Conservation (phyloP, 2,329 filamentous ascomycete species). For the Aspergillus arachidicola region DNA sequence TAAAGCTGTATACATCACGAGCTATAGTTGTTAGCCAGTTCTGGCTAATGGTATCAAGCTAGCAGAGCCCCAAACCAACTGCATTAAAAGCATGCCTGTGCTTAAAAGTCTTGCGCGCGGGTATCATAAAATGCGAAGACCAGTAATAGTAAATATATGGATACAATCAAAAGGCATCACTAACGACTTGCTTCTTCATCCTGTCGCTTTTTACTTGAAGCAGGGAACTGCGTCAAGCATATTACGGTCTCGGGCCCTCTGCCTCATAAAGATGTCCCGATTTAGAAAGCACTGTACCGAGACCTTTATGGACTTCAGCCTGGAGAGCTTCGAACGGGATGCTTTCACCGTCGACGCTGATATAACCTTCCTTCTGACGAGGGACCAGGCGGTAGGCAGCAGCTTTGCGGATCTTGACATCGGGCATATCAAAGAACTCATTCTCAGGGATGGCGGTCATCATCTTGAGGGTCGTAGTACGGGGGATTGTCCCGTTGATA, state of each 20-base stretch:
- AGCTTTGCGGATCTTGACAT: constrained; percentile 81
- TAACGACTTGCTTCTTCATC: neutral
- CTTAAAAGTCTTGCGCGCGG: constrained; percentile 28
- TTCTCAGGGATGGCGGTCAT: constrained; percentile 72
- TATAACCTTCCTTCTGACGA: constrained; percentile 72
- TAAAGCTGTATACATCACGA: neutral
- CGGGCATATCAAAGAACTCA: constrained; percentile 75
- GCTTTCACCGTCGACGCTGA: constrained; percentile 91
- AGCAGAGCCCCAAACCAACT: constrained; percentile 4
- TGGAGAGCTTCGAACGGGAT: constrained; percentile 89
- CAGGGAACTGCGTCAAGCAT: neutral
- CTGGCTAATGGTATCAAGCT: constrained; percentile 5
- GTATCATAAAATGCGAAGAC: constrained; percentile 37
- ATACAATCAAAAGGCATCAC: constrained; percentile 10
- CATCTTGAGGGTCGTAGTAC: constrained; percentile 67
- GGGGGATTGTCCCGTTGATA: constrained; percentile 74
- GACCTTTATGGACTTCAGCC: constrained; percentile 78
- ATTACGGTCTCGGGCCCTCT: constrained; percentile 35
- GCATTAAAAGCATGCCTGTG: constrained; percentile 20
- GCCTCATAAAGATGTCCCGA: constrained; percentile 71
- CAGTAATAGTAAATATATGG: constrained; percentile 16
- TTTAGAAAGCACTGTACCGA: constrained; percentile 84
- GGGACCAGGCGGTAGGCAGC: constrained; percentile 85
- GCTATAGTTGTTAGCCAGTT: neutral
- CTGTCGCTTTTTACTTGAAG: neutral